Base-by-base conservation (phyloP, 2,329 filamentous ascomycete genomes). In the Fusarium keratoplasticum region DNA sequence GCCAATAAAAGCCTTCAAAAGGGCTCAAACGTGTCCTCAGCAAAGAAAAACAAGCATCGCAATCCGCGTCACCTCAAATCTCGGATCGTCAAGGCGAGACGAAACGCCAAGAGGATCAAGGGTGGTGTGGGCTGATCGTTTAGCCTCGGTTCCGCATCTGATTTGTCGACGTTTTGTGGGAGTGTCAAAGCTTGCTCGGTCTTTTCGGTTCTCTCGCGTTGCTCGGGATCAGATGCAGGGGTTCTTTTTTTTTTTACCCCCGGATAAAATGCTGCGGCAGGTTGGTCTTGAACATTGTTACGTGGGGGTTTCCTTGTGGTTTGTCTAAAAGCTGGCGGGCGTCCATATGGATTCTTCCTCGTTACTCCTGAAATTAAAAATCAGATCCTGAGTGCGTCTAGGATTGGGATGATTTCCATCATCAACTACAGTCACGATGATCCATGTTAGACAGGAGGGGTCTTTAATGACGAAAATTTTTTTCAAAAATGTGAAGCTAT, bases 121-220 rank as follows among this genome's bases (percentile, higher is more conserved):
- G 27, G 57, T 42, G 27, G 38, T 44, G 57, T 60, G 35, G 57
- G 27, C 5, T 79, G 57, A 60, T 42, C n/a, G 9, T n/a, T 20
- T 18, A 25, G 16, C 35, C 33, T 29, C 36, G 36, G 20, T 27
- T 38, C 35, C 16, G 10, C 5, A 38, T 31, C 36, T 60, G 16
- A 42, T 60, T 60, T 42, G 57, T 42, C 36, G 6, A 29, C 14
- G 13, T 18, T 14, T 18, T 25, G 33, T 13, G 44, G 8, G 35
- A 38, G 35, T 10, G 55, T 38, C 33, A 36, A 38, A 27, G 55
- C 55, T 36, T 38, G 33, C 55, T 58, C 55, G 55, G 55, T 58
- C 25, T 58, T n/a, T n/a, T 58, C 55, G 55, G 33, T 16, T 13
- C 10, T 36, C 47, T 58, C 55, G 55, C 55, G 55, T 58, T 58